A percentile compares a stretch with the other conserved stretches of the same genome.
Conservation (phyloP, 1,284 basidiomycete species). For the Cryptococcus hybrid region DNA sequence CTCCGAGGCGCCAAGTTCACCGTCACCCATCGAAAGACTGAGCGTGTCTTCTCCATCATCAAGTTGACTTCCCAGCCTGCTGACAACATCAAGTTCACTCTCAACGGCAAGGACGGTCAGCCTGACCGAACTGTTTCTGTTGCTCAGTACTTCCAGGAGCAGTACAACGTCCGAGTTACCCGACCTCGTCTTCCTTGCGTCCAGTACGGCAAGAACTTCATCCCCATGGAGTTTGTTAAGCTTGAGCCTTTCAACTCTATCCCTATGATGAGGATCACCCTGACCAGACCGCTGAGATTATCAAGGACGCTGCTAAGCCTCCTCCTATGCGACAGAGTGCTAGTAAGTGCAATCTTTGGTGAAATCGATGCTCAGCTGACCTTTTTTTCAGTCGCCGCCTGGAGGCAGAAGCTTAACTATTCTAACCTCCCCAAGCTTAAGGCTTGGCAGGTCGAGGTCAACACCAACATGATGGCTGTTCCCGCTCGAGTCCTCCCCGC, state of each 20-base stretch:
- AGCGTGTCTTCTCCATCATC: slow-evolving; percentile 35
- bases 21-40: slow-evolving; percentile 35
- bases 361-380: slow-evolving; percentile 4
- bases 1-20: slow-evolving; percentile 42
- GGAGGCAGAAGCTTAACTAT: slow-evolving; percentile 42
- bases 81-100: slow-evolving; percentile 35
- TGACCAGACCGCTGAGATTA: slow-evolving; percentile 49
- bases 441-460: slow-evolving; percentile 50
- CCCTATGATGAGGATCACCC: slow-evolving; percentile 25
- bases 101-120: slow-evolving; percentile 37
- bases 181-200: slow-evolving; percentile 47
- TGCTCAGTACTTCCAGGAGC: slow-evolving; percentile 45
- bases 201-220: slow-evolving; percentile 43
- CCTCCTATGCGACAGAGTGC: slow-evolving; percentile 39
- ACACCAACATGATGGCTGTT: slow-evolving; percentile 34
- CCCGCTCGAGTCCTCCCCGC: slow-evolving; percentile 47
- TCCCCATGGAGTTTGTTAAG: slow-evolving; percentile 48
- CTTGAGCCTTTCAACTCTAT: slow-evolving; percentile 44
- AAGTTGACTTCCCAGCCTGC: slow-evolving; percentile 35
- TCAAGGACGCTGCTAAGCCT: slow-evolving; percentile 47
- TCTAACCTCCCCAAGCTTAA: slow-evolving; percentile 37
- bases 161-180: slow-evolving; percentile 41
- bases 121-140: slow-evolving; percentile 36
- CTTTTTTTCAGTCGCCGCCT: too few relatives aligned
- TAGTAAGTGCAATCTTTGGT: too few relatives aligned